A percentile compares a stretch with the other conserved stretches of the same genome.
Evolutionary conservation across 2,329 filamentous ascomycete genomes (phyloP).

Genomic region (Fusarium secorum): DNA sequence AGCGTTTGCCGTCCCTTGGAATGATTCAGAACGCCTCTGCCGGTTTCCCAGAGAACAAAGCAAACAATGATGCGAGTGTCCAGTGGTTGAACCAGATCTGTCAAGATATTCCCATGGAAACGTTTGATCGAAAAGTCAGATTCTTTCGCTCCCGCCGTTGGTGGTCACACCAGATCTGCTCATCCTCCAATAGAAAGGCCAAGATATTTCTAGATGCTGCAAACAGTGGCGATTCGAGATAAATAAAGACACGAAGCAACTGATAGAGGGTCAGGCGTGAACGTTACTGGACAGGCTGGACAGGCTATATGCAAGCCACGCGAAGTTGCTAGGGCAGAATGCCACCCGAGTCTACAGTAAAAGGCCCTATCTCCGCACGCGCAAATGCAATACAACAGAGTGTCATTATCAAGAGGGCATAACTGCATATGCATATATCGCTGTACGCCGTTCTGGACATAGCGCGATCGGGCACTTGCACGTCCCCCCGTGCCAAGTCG

Average conservation of each 20-base stretch:
- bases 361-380: background rate
- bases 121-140: background rate
- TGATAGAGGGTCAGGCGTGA: conserved; percentile 7
- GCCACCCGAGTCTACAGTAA: conserved; percentile 1
- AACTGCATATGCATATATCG: background rate
- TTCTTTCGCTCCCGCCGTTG: conserved; percentile 12
- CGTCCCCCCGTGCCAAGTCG: conserved; percentile 11
- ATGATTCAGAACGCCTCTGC: conserved; percentile 1
- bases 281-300: conserved; percentile 1
- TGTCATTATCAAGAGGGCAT: conserved; percentile 4
- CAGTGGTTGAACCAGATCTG: background rate
- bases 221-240: conserved; percentile 3
- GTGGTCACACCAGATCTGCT: conserved; percentile 17
- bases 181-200: conserved; percentile 8
- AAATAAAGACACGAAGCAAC: conserved; percentile 24
- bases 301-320: conserved; percentile 12
- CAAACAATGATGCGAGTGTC: conserved; percentile 64
- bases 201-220: conserved; percentile 6
- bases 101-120: background rate
- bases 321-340: conserved; percentile 14
- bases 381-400: background rate
- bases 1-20: conserved; percentile 2
- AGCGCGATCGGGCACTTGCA: conserved; percentile 7
- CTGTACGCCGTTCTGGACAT: background rate
- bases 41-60: conserved; percentile 14